Base-by-base conservation (phyloP, 371 early-diverging fungal genomes). In the Umbelopsis sp. region DNA sequence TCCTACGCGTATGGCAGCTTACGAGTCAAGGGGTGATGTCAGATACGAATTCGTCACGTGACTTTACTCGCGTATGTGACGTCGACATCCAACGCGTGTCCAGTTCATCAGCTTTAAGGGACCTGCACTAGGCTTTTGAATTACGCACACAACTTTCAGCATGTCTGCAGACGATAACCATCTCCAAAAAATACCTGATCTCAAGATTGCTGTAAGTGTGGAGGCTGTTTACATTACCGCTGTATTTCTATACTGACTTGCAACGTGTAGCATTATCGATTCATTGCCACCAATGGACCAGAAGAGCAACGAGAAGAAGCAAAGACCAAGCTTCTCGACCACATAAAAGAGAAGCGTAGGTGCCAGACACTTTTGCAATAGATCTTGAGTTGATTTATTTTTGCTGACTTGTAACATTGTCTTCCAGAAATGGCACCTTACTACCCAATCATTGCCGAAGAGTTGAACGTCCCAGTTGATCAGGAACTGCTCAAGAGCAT, bases 401-500 rank as follows among this genome's bases (percentile, higher is more conserved):
- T 7, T 41, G 41, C 41, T 41, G 41, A 41, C 7, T 10, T 41
- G 7, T 22, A 51, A 11, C 24, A 14, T 63, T 1, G 8, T 41
- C 69, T 11, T 46, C 3, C 68, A 94, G 96, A 91, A 67, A 96
- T 96, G 96, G 90, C 92, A 41, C 94, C 94, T 14, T 94, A 89
- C 81, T 94, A 92, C 74, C 78, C 87, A 66, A 65, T 78, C 6
- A 72, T 93, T 51, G 81, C 80, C 11, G 91, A 91, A 50, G 91
- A 92, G 74, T 80, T 91, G 46, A 81, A 83, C 44, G 74, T 86
- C 48, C 73, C 88, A 25, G 76, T 87, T 20, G 91, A 92, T 73
- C 75, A 79, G 46, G 68, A 73, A 18, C 74, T 90, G 41, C 70
- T 87, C 67, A 72, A 74, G 25, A 63, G 76, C 25, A 89, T 94